Conservation (phyloP, 306 rosid species). For the Citrullus amarus region DNA sequence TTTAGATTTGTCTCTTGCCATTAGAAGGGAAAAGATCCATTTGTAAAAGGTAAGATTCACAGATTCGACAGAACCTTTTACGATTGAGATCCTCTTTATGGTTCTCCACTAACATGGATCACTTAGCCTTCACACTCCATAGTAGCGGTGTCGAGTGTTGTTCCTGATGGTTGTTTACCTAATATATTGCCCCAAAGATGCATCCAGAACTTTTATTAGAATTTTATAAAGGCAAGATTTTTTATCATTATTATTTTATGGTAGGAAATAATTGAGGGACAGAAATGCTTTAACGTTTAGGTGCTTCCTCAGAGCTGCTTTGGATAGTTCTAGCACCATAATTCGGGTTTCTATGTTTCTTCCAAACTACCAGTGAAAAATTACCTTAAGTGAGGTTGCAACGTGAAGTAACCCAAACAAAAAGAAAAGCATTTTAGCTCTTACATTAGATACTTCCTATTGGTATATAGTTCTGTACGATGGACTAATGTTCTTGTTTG, state of each 20-base stretch:
- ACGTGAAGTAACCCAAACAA: not conserved
- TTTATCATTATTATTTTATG: not conserved
- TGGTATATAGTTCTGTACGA: not conserved
- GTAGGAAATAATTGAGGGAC: not conserved
- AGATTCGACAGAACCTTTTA: not conserved
- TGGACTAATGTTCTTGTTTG: conserved; percentile 26
- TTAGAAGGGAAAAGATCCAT: not conserved
- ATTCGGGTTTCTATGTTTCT: not conserved
- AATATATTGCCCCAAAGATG: not conserved
- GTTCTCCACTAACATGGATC: not conserved
- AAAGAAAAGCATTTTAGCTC: not conserved
- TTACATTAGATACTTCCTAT: not conserved
- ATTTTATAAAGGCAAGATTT: not conserved
- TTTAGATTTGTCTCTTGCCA: not conserved
- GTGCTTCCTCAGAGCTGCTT: not conserved
- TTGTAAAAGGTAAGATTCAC: not conserved
- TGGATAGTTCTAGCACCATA: not conserved
- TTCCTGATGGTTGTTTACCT: not conserved
- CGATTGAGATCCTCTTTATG: not conserved
- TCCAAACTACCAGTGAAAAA: not conserved
- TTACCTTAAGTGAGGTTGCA: not conserved
- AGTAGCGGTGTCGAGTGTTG: not conserved
- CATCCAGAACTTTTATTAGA: not conserved
- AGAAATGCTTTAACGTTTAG: not conserved
- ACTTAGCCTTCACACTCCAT: not conserved